Evolutionary conservation across 805 yeast genomes (phyloP), one percentile per base, ranked within the genome.

Genomic region (Wickerhamomyces strasburgensis): DNA sequence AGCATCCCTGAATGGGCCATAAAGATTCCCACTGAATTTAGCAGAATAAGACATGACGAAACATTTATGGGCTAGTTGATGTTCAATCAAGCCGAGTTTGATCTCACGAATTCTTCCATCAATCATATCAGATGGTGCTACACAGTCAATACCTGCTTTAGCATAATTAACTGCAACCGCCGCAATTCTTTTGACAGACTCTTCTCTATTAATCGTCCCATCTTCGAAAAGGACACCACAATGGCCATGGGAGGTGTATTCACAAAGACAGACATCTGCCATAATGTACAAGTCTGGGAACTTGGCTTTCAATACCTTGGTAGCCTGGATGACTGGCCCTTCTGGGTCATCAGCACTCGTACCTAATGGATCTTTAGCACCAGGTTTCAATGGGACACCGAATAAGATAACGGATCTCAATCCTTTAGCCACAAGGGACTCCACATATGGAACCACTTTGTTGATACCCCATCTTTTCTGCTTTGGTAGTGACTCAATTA

Each of bases 1-100:
- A 31, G 97, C 97, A 52, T 93, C 98, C 60, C 98, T 74, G 70
- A 93, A 93, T 5, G 98, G 98, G 1, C 98, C 98, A 58, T 93
- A 93, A 33, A 93, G 67, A 45, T 78, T 76, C 25, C 98, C 97
- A 42, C 85, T 71, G 58, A 93, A 93, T 59, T 93, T 93, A 40
- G 98, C 98, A 25, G 95, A 76, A 64, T 93, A 93, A 5, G 96
- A 84, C 85, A 93, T 80, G 26, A 93, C 78, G 67, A 90, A 79
- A 33, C 88, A 80, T 58, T 80, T 78, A 63, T 93, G 95, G 15
- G 96, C 96, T 42, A 93, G 61, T 19, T 80, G 81, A 10, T 84
- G 87, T 31, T 77, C 78, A 33, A 90, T 78, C 34, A 93, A 71
- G 3, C 95, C 97, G 28, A 67, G 62, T 61, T 93, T 93, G 60